Evolutionary conservation across 2,329 filamentous ascomycete species (phyloP), one percentile per base, ranked within the genome.

Genomic region (Neocucurbitaria cava): DNA sequence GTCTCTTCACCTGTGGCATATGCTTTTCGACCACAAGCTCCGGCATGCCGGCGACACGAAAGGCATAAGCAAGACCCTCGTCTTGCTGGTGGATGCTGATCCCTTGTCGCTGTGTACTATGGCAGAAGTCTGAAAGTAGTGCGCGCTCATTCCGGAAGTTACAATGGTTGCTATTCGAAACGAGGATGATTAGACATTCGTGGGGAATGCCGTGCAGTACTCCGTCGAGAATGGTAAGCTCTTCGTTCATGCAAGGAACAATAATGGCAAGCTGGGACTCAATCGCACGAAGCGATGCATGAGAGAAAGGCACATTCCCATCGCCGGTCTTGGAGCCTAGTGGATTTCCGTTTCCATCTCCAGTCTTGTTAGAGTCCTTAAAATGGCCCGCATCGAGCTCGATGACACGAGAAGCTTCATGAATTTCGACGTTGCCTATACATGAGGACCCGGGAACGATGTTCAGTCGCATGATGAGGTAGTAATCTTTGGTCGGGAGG

Each of bases 191-290:
- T 3, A 54, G 35, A 38, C 56, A 64, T 13, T 57, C 24, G 28
- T 59, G 56, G 11, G 61, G 61, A 9, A 64, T 41, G n/a, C 61
- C 61, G 10, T 44, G 46, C 5, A 64, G 46, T n/a, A 64, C 56
- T 17, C 53, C 58, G 11, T 59, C 46, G 20, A 64, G 50, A 15
- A 59, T 52, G 5, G n/a, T 26, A 13, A 39, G 41, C 1, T 59
- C 56, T 45, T 64, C 58, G 31, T 64, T 51, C 56, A 61, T 64
- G 31, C 58, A 59, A 9, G 61, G 56, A 21, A 64, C 31, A 5
- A 59, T 17, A 6, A 64, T 59, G 1, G 61, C 58, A 8, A 61
- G 58, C 17, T 59, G 38, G 3, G 26, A 15, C 38, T 64, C 58
- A 26, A 59, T 49, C 2, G 15, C 38, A 17, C 45, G 15, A 6